Conservation (phyloP, 177 flowering plant genomes). For the Telopea speciosissima region DNA sequence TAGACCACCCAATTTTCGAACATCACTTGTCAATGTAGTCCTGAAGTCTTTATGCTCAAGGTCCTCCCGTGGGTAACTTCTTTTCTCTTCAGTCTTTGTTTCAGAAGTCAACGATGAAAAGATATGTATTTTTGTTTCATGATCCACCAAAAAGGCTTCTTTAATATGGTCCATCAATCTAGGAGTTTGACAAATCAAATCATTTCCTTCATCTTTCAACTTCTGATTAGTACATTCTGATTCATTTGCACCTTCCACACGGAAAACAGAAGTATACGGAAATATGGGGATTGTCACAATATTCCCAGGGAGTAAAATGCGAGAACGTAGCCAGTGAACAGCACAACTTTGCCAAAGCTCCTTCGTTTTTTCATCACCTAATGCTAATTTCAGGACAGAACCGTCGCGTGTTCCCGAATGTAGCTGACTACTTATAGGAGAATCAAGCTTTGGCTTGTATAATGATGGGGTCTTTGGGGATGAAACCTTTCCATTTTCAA, state of each 20-base stretch:
- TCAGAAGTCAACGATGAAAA: conserved; percentile 18
- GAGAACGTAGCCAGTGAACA: conserved; percentile 46
- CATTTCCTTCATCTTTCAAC: conserved; percentile 8
- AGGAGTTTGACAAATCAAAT: conserved; percentile 11
- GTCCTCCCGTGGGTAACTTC: conserved; percentile 13
- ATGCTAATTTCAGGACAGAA: conserved; percentile 28
- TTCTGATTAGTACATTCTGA: conserved; percentile 18
- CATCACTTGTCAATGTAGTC: conserved; percentile 15
- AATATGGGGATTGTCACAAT: conserved; percentile 55
- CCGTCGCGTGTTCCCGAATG: conserved; percentile 22
- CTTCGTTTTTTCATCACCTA: conserved; percentile 46
- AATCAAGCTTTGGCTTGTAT: conserved; percentile 27
- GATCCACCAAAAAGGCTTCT: conserved; percentile 42
- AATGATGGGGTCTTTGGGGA: conserved; percentile 64
- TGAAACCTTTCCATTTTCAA: conserved; percentile 29
- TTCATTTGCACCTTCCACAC: conserved; percentile 37
- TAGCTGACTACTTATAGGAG: conserved; percentile 21
- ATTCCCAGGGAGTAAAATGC: conserved; percentile 62
- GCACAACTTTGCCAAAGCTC: conserved; percentile 51
- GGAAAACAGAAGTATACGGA: conserved; percentile 39
- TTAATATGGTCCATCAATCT: conserved; percentile 14
- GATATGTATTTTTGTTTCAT: conserved; percentile 47
- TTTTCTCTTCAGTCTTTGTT: conserved; percentile 15
- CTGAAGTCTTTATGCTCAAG: conserved; percentile 14
- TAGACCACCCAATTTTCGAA: conserved; percentile 68